Evolutionary conservation across 352 stramenopile genomes (phyloP).

Genomic region (Pythium guiyangense): DNA sequence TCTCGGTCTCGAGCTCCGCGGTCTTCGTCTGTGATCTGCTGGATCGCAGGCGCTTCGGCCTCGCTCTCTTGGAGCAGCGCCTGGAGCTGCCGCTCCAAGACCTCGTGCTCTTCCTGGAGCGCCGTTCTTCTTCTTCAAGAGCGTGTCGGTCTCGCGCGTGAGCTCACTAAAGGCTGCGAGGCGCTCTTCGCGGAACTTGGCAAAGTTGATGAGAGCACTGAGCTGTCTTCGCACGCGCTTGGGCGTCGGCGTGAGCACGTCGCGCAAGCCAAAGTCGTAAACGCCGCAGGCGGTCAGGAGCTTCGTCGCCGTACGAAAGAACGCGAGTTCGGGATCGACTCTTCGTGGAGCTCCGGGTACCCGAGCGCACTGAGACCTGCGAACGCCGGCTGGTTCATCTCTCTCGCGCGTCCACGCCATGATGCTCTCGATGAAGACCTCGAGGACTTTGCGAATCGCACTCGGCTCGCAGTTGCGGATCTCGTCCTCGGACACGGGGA

Average conservation of each 20-base stretch:
- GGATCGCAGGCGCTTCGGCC: slow-evolving; percentile 48
- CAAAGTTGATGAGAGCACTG: slow-evolving; percentile 97
- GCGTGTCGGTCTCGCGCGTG: slow-evolving; percentile 65
- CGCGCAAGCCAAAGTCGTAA: slow-evolving; percentile 92
- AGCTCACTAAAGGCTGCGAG: slow-evolving; percentile 81
- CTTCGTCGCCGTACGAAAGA: slow-evolving; percentile 88
- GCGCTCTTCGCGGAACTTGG: slow-evolving; percentile 94
- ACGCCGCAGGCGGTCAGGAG: slow-evolving; percentile 91
- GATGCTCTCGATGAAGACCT: slow-evolving; percentile 87
- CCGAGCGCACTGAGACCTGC: slow-evolving; percentile 68
- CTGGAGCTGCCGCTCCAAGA: slow-evolving; percentile 56
- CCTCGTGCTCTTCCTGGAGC: slow-evolving; percentile 57
- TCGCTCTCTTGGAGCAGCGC: slow-evolving; percentile 52
- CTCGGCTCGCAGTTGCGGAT: slow-evolving; percentile 65
- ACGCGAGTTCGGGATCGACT: slow-evolving; percentile 92
- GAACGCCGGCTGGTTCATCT: slow-evolving; percentile 90
- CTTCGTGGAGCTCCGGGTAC: slow-evolving; percentile 92
- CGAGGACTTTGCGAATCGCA: slow-evolving; percentile 85
- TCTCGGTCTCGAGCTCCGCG: slow-evolving; percentile 80
- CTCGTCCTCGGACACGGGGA: slow-evolving; percentile 88
- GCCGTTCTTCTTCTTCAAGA: slow-evolving; percentile 36
- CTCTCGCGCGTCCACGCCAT: slow-evolving; percentile 88
- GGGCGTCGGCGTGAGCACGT: slow-evolving; percentile 84
- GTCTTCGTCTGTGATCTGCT: slow-evolving; percentile 77
- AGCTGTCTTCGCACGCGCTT: slow-evolving; percentile 92